Evolutionary conservation across 1,284 basidiomycete species (phyloP).

Genomic region (Microbotryomycetes sp.): DNA sequence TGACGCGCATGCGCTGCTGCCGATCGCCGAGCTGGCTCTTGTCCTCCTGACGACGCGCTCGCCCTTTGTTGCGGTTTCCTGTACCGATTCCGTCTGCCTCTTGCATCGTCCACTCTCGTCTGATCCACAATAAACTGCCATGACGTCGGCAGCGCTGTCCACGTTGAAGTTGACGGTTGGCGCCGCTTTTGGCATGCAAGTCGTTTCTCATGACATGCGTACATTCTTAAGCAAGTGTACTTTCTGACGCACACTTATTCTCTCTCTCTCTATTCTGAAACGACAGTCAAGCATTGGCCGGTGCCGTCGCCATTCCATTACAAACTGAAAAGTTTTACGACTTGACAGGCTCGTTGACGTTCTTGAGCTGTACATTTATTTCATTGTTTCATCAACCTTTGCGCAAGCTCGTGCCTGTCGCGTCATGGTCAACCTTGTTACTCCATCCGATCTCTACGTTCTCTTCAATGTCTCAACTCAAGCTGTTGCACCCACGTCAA

Average conservation of each 20-base stretch:
- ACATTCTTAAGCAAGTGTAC: background rate
- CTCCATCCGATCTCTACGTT: slow-evolving; percentile 15
- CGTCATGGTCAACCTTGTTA: background rate
- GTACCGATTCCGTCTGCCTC: too few relatives aligned
- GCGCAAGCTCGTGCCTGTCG: background rate
- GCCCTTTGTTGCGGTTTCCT: too few relatives aligned
- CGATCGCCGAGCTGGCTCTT: too few relatives aligned
- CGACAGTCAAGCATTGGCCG: slow-evolving; percentile 7
- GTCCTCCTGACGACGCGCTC: too few relatives aligned
- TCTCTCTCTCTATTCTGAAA: background rate
- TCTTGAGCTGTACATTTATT: slow-evolving; percentile 3
- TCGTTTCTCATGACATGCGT: background rate
- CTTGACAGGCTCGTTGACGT: slow-evolving; percentile 5
- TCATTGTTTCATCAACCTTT: slow-evolving; percentile 2
- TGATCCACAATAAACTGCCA: background rate
- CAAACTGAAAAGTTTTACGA: slow-evolving; percentile 15
- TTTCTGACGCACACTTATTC: background rate
- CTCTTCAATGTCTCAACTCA: slow-evolving; percentile 32
- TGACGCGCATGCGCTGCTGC: too few relatives aligned
- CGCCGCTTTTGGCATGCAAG: slow-evolving; percentile 2
- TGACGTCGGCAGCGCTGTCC: background rate
- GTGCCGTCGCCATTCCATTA: slow-evolving; percentile 6
- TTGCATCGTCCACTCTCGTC: background rate
- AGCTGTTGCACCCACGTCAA: slow-evolving; percentile 55
- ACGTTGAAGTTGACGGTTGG: background rate